Evolutionary conservation across 202 grass and related monocot genomes (phyloP).

Genomic region (Schoenoplectus triqueter): DNA sequence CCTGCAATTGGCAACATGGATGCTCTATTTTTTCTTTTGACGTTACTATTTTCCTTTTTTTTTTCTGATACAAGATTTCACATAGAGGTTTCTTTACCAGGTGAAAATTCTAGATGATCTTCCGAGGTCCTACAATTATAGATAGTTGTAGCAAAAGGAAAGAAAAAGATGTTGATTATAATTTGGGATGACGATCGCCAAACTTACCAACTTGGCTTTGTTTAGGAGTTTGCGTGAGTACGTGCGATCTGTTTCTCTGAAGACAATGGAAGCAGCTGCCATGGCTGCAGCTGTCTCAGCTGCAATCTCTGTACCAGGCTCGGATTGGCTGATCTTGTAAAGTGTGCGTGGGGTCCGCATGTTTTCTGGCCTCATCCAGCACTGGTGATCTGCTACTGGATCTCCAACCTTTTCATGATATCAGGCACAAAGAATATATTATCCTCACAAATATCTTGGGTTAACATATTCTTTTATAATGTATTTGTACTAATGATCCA

Average conservation of each 20-base stretch:
- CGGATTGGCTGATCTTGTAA: slow-evolving; percentile 71
- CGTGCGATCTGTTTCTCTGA: slow-evolving; percentile 46
- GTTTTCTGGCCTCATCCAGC: slow-evolving; percentile 94
- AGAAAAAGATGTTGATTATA: background rate
- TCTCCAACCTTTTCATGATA: slow-evolving; percentile 68
- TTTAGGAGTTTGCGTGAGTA: slow-evolving; percentile 77
- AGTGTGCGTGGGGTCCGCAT: slow-evolving; percentile 83
- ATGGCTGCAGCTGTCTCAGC: slow-evolving; percentile 90
- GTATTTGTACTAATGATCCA: background rate
- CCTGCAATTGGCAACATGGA: background rate
- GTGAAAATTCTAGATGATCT: background rate
- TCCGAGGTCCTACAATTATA: background rate
- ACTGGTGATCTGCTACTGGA: slow-evolving; percentile 73
- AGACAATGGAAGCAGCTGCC: slow-evolving; percentile 73
- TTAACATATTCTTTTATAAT: background rate
- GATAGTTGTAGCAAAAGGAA: background rate
- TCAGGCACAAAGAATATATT: slow-evolving; percentile 24
- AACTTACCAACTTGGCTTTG: slow-evolving; percentile 84
- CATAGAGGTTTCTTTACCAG: background rate
- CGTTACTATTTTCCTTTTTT: background rate
- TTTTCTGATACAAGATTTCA: background rate
- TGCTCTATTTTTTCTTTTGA: background rate
- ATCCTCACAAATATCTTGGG: background rate
- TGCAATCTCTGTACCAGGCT: slow-evolving; percentile 86
- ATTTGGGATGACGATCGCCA: background rate